These are phyloP conservation scores for Chalciporus piperatoides DNA, from an alignment of 1,284 basidiomycete species.

Conservation along the genomic window DNA sequence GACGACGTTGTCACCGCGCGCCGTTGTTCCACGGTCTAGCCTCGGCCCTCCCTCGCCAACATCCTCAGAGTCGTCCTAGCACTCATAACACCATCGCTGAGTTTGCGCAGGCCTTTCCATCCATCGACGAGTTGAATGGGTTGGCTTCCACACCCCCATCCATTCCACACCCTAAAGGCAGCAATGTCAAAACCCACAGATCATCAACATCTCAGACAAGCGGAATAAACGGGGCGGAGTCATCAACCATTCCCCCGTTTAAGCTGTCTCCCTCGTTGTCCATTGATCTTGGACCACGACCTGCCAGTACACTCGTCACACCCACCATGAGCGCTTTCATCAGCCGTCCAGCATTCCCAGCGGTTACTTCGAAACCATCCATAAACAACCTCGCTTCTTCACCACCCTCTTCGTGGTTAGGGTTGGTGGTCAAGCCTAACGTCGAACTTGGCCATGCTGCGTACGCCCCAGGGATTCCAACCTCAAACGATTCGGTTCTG, in stretches of 20 bases:
- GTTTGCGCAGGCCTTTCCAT: slow-evolving; percentile 62
- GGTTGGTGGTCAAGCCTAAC: too few relatives aligned
- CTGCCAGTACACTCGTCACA: slow-evolving; percentile 70
- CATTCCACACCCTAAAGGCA: slow-evolving; percentile 40
- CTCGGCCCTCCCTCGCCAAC: slow-evolving; percentile 71
- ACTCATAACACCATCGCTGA: slow-evolving; percentile 42
- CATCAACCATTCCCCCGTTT: slow-evolving; percentile 17
- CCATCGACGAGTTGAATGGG: slow-evolving; percentile 72
- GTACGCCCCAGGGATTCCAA: too few relatives aligned
- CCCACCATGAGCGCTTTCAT: slow-evolving; percentile 53
- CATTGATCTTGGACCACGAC: slow-evolving; percentile 55
- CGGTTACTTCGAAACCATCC: slow-evolving; percentile 24
- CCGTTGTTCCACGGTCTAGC: slow-evolving; percentile 61
- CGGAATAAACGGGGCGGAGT: slow-evolving; percentile 11
- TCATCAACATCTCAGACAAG: slow-evolving; percentile 12
- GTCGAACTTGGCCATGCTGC: too few relatives aligned
- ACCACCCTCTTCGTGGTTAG: slow-evolving; percentile 11
- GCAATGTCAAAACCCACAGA: slow-evolving; percentile 25
- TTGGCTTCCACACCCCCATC: slow-evolving; percentile 47
- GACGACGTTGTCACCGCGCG: slow-evolving; percentile 41
- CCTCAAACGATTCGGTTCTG: too few relatives aligned
- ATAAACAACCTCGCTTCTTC: slow-evolving; percentile 21
- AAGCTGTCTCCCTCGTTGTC: slow-evolving; percentile 47
- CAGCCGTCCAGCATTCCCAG: slow-evolving; percentile 55
- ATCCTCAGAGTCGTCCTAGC: slow-evolving; percentile 54